Evolutionary conservation across 768 basidiomycete genomes (phyloP).

Genomic region (Mycena olivaceomarginata): DNA sequence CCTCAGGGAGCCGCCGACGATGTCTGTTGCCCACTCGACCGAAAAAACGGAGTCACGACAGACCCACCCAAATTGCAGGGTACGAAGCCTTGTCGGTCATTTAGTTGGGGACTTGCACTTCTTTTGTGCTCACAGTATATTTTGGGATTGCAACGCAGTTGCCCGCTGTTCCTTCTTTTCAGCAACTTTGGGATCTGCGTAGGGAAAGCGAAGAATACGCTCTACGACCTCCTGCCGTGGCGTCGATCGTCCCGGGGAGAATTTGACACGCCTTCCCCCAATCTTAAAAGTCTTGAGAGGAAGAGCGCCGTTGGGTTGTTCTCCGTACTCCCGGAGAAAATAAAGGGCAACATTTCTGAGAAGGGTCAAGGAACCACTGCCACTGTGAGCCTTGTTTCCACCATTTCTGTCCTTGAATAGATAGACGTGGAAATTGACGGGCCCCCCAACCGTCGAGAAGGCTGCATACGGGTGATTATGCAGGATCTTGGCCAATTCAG

Average conservation of each 20-base stretch:
- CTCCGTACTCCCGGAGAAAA: constrained; percentile 67
- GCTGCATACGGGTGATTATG: constrained; percentile 64
- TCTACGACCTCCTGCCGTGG: constrained; percentile 60
- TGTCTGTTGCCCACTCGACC: constrained; percentile 71
- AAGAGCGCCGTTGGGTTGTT: constrained; percentile 15
- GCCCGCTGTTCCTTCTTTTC: constrained; percentile 58
- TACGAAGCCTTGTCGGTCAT: constrained; percentile 47
- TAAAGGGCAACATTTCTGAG: constrained; percentile 61
- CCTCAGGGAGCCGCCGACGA: constrained; percentile 31
- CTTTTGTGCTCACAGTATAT: constrained; percentile 20
- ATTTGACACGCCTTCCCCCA: constrained; percentile 55
- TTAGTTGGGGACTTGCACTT: background rate
- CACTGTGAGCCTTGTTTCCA: constrained; percentile 55
- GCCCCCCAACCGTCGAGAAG: constrained; percentile 46
- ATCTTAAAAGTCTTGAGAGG: constrained; percentile 51
- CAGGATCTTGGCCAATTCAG: constrained; percentile 64
- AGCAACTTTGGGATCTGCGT: constrained; percentile 60
- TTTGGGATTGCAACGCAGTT: constrained; percentile 51
- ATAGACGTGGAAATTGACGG: constrained; percentile 73
- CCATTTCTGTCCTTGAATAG: constrained; percentile 63
- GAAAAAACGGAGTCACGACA: constrained; percentile 77
- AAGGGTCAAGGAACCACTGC: constrained; percentile 69
- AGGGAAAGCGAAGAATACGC: constrained; percentile 60
- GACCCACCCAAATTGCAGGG: constrained; percentile 77
- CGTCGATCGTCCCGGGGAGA: constrained; percentile 53